Base-by-base conservation (phyloP, 2,329 filamentous ascomycete genomes). In the Herpomyces periplanetae region DNA sequence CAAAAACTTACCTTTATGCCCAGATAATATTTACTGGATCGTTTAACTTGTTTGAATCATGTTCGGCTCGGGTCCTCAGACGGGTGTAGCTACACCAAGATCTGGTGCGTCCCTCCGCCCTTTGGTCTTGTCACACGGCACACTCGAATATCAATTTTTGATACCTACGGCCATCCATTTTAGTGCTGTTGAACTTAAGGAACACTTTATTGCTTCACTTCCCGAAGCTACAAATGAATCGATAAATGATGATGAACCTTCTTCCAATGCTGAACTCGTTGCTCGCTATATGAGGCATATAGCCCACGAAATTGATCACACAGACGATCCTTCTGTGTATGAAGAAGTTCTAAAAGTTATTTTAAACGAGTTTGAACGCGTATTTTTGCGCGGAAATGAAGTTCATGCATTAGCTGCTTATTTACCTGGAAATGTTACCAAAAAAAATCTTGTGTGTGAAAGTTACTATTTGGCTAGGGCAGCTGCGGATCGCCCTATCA, bases 181-280 rank as follows among this genome's bases (percentile, higher is more conserved):
- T 49, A 73, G 80, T 41, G 80, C 80, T 31, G 64, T 71, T 24
- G 68, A 87, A 45, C 51, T 91, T 35, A 84, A 75, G 49, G 73
- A 88, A 31, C 54, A 59, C 28, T 96, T 96, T 44, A 53, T 58
- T 27, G 51, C 65, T 18, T 69, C 60, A 27, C 52, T 96, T 29
- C 84, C 84, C 20, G 50, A 60, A 32, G 66, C 80, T 22, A 96
- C 84, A 36, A 80, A 96, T 37, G 80, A 96, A 47, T 56, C 91
- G 27, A 84, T 80, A 25, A 71, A 75, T 37, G 84, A 96, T 47
- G 80, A 96, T 31, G 84, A 96, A 47, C 80, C 80, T n/a, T 91
- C 80, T 14, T 96, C 84, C 10, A 58, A 73, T 17, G 47, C 68
- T 17, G 80, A 96, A 45, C 51, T 96, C 24, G 69, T 96, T 13